A percentile compares a stretch with the other conserved stretches of the same genome.
Evolutionary conservation across 208 protist species (phyloP).

Genomic region (Crithidia mellificae): DNA sequence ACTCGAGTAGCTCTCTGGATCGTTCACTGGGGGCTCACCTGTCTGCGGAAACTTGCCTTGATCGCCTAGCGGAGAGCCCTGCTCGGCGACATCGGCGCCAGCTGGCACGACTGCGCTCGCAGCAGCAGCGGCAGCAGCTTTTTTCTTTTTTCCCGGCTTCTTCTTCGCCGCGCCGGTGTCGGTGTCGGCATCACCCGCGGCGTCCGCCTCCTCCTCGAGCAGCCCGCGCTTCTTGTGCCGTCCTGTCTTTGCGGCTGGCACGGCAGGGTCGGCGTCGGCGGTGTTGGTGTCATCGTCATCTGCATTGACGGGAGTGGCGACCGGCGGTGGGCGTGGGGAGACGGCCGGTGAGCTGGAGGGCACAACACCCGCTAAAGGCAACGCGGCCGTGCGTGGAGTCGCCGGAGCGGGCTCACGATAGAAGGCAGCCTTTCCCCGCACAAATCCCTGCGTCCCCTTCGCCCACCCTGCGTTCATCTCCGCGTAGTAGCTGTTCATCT

Average conservation of each 20-base stretch:
- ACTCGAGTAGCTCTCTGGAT: conserved; percentile 14
- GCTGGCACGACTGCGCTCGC: not conserved
- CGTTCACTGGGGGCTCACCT: not conserved
- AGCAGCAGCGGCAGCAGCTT: not conserved
- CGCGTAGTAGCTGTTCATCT: conserved; percentile 47
- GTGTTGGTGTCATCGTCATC: conserved; percentile 22
- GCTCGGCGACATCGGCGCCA: not conserved
- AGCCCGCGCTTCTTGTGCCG: conserved; percentile 1
- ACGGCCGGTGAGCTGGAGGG: conserved; percentile 2
- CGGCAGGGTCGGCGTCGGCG: conserved; percentile 1
- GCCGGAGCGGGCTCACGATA: conserved; percentile 22
- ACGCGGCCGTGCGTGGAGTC: not conserved
- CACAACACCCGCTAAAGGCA: not conserved
- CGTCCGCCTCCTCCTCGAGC: conserved; percentile 14
- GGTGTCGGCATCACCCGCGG: not conserved
- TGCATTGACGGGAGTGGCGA: not conserved
- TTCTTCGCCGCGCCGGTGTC: conserved; percentile 7
- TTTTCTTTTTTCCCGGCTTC: conserved; percentile 27
- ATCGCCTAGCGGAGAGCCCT: conserved; percentile 11
- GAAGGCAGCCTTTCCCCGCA: conserved; percentile 36
- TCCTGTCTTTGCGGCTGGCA: not conserved
- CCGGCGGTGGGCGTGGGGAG: not conserved
- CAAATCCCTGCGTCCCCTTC: conserved; percentile 31
- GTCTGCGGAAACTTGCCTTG: conserved; percentile 2
- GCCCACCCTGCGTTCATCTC: conserved; percentile 36